phyloP scores from a whole-genome alignment of 2,329 filamentous ascomycete genomes.

The Ceratocystis colombiana region DNA sequence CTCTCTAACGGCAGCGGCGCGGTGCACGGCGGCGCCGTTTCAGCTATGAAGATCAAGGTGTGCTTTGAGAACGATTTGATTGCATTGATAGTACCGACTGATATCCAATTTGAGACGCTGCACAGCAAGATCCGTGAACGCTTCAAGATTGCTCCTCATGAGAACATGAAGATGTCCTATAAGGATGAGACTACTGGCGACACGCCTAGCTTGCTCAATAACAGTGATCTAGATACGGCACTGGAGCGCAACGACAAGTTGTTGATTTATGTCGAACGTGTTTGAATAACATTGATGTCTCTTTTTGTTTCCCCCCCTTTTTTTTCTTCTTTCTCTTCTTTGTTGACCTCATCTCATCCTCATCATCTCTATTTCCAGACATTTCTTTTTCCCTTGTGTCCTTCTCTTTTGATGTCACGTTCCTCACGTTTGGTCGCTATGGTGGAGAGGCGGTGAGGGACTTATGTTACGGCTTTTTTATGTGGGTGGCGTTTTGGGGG shows the following conservation, averaged over 20 bases:
- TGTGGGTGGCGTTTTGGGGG: slow-evolving; percentile 13
- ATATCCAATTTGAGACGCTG: slow-evolving; percentile 67
- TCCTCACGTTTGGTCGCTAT: slow-evolving; percentile 14
- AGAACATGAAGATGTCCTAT: slow-evolving; percentile 72
- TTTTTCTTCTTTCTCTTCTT: background rate
- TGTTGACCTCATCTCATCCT: slow-evolving; percentile 1
- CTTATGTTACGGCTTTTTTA: slow-evolving; percentile 6
- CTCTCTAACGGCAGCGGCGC: slow-evolving; percentile 23
- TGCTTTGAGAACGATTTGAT: slow-evolving; percentile 89
- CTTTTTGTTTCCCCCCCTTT: background rate
- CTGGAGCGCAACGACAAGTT: slow-evolving; percentile 80
- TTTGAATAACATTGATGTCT: slow-evolving; percentile 31
- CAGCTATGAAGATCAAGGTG: slow-evolving; percentile 83
- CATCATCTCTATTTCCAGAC: background rate
- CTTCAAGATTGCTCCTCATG: slow-evolving; percentile 58
- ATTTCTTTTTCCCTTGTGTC: slow-evolving; percentile 16
- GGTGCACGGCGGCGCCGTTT: slow-evolving; percentile 28
- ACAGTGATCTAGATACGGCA: slow-evolving; percentile 71
- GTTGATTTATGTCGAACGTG: slow-evolving; percentile 58
- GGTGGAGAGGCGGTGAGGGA: background rate
- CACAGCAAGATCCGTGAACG: slow-evolving; percentile 77
- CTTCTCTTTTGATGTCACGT: slow-evolving; percentile 9
- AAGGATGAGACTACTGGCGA: slow-evolving; percentile 72
- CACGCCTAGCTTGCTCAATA: slow-evolving; percentile 63
- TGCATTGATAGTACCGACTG: slow-evolving; percentile 74